Evolutionary conservation across 106 monocot genomes (phyloP).

Genomic region (Gastrodia elata): DNA sequence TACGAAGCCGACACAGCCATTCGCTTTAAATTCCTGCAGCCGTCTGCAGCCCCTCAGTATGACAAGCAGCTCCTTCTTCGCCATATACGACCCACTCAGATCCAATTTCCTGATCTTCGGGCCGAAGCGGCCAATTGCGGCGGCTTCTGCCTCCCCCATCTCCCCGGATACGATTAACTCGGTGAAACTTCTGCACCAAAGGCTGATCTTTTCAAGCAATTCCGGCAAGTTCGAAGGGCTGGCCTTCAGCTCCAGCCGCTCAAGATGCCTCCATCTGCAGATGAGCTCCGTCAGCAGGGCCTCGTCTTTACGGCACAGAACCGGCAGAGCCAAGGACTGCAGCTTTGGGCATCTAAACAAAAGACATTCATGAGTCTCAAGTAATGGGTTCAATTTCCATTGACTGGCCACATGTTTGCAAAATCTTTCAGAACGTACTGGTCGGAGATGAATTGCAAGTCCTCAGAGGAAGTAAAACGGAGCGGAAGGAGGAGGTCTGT

Average conservation of each 20-base stretch:
- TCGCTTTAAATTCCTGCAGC: slow-evolving; percentile 29
- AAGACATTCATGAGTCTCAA: too few species aligned
- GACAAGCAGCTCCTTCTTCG: slow-evolving; percentile 17
- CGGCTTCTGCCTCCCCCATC: slow-evolving; percentile 26
- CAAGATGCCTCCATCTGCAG: slow-evolving; percentile 24
- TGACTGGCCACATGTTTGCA: too few species aligned
- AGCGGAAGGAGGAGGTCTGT: slow-evolving; percentile 4
- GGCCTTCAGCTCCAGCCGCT: slow-evolving; percentile 27
- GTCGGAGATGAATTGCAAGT: not conserved
- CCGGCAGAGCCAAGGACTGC: slow-evolving; percentile 21
- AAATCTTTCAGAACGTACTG: not conserved
- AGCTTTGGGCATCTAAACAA: slow-evolving; percentile 26
- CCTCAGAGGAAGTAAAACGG: not conserved
- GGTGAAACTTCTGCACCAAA: slow-evolving; percentile 15
- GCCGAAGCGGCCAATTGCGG: slow-evolving; percentile 13
- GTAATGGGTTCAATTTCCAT: too few species aligned
- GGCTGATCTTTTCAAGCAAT: slow-evolving; percentile 13
- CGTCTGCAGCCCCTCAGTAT: slow-evolving; percentile 29
- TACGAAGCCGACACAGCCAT: slow-evolving; percentile 34
- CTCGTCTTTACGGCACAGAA: slow-evolving; percentile 16
- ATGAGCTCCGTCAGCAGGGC: slow-evolving; percentile 16
- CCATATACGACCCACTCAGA: slow-evolving; percentile 27
- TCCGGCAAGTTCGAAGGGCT: slow-evolving; percentile 36
- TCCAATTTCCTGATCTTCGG: slow-evolving; percentile 23
- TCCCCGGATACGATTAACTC: slow-evolving; percentile 22